These are phyloP conservation scores for Saprolegnia parasitica DNA, from an alignment of 352 stramenopile species.

Conservation along the genomic window DNA sequence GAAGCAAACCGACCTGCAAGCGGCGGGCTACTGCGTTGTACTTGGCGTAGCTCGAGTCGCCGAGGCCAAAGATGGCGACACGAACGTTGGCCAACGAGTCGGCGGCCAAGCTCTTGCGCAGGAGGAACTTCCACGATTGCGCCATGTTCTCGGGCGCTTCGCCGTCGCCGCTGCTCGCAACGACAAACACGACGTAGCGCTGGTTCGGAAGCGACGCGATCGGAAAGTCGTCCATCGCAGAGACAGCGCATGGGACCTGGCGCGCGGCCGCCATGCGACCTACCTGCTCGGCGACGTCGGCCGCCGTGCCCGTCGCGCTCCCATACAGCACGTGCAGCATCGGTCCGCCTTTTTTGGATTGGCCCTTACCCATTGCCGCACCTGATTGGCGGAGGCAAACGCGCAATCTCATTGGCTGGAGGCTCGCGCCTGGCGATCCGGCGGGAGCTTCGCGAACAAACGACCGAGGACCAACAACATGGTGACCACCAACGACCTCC, in stretches of 20 bases:
- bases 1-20: constrained; percentile 40
- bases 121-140: constrained; percentile 70
- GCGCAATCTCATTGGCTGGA: too few relatives aligned
- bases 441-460: too few relatives aligned
- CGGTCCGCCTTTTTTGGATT: constrained; percentile 18
- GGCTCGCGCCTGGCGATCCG: too few relatives aligned
- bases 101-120: constrained; percentile 71
- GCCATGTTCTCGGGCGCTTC: constrained; percentile 90
- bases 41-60: constrained; percentile 90
- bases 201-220: constrained; percentile 50
- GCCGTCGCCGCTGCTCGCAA: constrained; percentile 89
- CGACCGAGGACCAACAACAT: too few relatives aligned
- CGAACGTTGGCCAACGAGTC: constrained; percentile 64
- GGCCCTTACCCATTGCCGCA: not conserved
- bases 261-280: constrained; percentile 58
- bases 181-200: constrained; percentile 81
- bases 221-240: constrained; percentile 66
- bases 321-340: constrained; percentile 83
- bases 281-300: constrained; percentile 83
- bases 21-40: constrained; percentile 88
- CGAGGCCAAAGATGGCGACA: constrained; percentile 88
- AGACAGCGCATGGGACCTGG: constrained; percentile 44
- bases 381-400: too few relatives aligned
- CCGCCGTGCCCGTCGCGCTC: constrained; percentile 84
- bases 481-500: too few relatives aligned